Evolutionary conservation across 108 stramenopile genomes (phyloP), one percentile per base, ranked within the genome.

Genomic region (Cyclotella atomus): DNA sequence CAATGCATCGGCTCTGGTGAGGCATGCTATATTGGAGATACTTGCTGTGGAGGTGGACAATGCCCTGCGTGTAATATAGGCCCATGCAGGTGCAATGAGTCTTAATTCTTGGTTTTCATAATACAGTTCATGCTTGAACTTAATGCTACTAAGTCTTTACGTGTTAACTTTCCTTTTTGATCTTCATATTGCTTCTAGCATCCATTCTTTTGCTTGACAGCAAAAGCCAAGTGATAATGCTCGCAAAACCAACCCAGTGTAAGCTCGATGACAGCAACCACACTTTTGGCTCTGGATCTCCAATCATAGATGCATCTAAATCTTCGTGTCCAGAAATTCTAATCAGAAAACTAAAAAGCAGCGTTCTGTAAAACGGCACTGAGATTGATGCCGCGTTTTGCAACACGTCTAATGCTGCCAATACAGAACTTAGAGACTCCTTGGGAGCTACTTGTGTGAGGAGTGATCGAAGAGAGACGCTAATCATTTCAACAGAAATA

Each of bases 301-400:
- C 91, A 14, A 63, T 59, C 86, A 89, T 91, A n/a, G 49, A 45
- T 10, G 79, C 70, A 64, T 74, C 67, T 0, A 30, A 33, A 38
- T 81, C 74, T 28, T 62, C 47, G 28, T 60, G 29, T 16, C 56
- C 59, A 16, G 30, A 45, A 29, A 24, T 17, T 15, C 14, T 57
- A 15, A 2, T 57, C 56, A 30, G 36, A 9, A 84, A 20, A 9
- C 60, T 68, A 69, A 92, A 90, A 24, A 92, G 56, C 60, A 86
- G 30, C 6, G 91, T 88, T 47, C 91, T 72, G 77, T 92, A 92
- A 55, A 92, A 92, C 0, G 91, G 91, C 25, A 92, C 91, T 14
- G 89, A 81, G 2, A 92, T 88, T 1, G 87, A 81, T 6, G 86
- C 79, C 0, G 83, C 86, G 70, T 92, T 92, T 71, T 84, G 85